Evolutionary conservation across 2,329 filamentous ascomycete genomes (phyloP).

Genomic region (Monosporascus sp.): DNA sequence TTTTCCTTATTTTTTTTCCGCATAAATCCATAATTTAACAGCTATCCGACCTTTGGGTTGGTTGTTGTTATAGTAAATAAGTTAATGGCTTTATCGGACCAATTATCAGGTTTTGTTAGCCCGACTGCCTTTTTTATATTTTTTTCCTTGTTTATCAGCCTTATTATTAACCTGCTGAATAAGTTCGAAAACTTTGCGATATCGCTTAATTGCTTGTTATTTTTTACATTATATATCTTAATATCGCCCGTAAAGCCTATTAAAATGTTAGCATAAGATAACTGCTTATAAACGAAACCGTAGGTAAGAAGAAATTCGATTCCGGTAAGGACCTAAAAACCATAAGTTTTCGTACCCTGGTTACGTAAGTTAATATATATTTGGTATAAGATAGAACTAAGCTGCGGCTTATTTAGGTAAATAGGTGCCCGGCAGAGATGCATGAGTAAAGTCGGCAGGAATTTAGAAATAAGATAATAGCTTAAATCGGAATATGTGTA

Average conservation of each 20-base stretch:
- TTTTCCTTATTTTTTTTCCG: not conserved
- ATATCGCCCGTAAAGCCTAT: not conserved
- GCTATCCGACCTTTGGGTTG: not conserved
- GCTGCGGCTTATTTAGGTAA: constrained; percentile 1
- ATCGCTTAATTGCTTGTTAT: not conserved
- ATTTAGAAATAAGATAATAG: constrained; percentile 3
- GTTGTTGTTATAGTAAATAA: constrained; percentile 1
- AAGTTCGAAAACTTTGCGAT: not conserved
- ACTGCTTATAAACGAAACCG: not conserved
- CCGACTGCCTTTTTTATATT: not conserved
- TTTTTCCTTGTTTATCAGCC: constrained; percentile 1
- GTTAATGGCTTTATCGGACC: not conserved
- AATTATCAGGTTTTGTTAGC: no score
- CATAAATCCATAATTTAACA: not conserved
- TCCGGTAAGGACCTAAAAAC: not conserved
- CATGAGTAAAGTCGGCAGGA: constrained; percentile 1
- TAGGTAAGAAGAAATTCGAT: constrained; percentile 1
- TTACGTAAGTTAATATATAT: not conserved
- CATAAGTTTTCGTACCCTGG: no score
- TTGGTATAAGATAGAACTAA: constrained; percentile 3
- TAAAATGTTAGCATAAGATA: not conserved
- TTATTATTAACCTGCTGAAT: constrained; percentile 1
- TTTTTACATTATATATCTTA: constrained; percentile 2
- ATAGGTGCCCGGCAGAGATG: constrained; percentile 1
- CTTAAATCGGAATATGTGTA: not conserved